Evolutionary conservation across 805 yeast genomes (phyloP).

Genomic region (Phaffomyces antillensis): DNA sequence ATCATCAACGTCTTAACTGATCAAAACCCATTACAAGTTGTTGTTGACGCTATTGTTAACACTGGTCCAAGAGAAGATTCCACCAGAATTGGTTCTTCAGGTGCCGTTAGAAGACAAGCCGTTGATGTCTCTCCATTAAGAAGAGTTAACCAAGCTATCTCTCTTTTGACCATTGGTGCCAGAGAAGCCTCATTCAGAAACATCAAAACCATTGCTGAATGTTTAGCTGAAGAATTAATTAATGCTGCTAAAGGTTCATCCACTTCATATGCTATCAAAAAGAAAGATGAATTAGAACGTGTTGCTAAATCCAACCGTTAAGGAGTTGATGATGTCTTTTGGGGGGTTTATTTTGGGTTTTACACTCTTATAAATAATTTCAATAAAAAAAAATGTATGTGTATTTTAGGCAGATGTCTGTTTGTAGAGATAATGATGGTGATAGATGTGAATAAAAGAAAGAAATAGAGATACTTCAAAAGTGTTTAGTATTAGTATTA

Average conservation of each 20-base stretch:
- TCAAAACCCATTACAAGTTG: constrained; percentile 98
- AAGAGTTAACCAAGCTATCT: constrained; percentile 99
- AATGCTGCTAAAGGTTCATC: constrained; percentile 99
- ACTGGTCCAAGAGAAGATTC: constrained; percentile 99
- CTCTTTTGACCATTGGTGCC: constrained; percentile 97
- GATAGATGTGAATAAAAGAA: too few species aligned
- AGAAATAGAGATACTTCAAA: too few species aligned
- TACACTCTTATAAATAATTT: constrained; percentile 3
- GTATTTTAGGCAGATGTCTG: background rate
- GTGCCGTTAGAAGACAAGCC: constrained; percentile 99
- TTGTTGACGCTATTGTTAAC: constrained; percentile 99
- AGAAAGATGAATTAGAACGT: constrained; percentile 99
- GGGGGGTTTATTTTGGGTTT: constrained; percentile 4
- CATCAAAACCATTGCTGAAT: constrained; percentile 99
- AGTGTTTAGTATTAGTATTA: too few species aligned
- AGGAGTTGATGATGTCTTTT: constrained; percentile 21
- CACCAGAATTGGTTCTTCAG: constrained; percentile 99
- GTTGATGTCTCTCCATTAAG: constrained; percentile 99
- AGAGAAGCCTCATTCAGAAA: constrained; percentile 99
- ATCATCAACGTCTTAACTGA: constrained; percentile 96
- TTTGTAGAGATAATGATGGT: background rate
- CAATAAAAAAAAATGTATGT: constrained; percentile 4
- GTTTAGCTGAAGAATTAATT: constrained; percentile 99
- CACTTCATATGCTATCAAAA: constrained; percentile 99
- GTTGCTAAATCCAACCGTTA: constrained; percentile 99